Percentiles rank a stretch among this genome's conserved stretches.
Evolutionary conservation across 352 stramenopile species (phyloP).

Genomic region (Pythium pyrilobum): DNA sequence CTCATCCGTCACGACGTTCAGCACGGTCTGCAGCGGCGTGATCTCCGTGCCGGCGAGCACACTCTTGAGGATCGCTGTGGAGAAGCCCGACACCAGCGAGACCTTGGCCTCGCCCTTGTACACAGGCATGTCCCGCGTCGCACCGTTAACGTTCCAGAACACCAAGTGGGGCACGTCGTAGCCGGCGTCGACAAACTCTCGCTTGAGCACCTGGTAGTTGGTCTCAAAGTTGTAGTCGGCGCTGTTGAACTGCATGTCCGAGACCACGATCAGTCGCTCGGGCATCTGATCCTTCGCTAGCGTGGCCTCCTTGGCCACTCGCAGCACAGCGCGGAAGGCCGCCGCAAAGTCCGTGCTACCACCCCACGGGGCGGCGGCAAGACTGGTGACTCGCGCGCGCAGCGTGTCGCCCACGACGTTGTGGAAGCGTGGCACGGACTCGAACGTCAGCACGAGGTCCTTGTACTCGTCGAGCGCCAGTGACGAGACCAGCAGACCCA

Average conservation of each 20-base stretch:
- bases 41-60: slow-evolving; percentile 22
- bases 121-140: slow-evolving; percentile 24
- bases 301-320: slow-evolving; percentile 25
- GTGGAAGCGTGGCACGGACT: slow-evolving; percentile 32
- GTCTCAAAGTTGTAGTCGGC: slow-evolving; percentile 37
- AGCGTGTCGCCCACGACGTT: slow-evolving; percentile 30
- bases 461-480: slow-evolving; percentile 42
- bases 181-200: slow-evolving; percentile 25
- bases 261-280: slow-evolving; percentile 65
- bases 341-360: slow-evolving; percentile 57
- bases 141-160: slow-evolving; percentile 72
- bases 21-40: slow-evolving; percentile 30
- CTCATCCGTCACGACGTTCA: slow-evolving; percentile 26
- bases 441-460: slow-evolving; percentile 51
- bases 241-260: slow-evolving; percentile 79
- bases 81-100: slow-evolving; percentile 51
- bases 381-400: slow-evolving; percentile 20
- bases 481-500: slow-evolving; percentile 36
- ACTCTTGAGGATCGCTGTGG: slow-evolving; percentile 33
- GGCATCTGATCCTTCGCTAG: slow-evolving; percentile 46
- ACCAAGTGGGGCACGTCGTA: slow-evolving; percentile 56
- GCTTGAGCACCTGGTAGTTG: slow-evolving; percentile 35
- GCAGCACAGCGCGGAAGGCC: slow-evolving; percentile 56
- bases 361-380: slow-evolving; percentile 29
- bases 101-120: slow-evolving; percentile 31